Evolutionary conservation across 345 rosid genomes (phyloP), one percentile per base, ranked within the genome.

Genomic region (Acer campestre): DNA sequence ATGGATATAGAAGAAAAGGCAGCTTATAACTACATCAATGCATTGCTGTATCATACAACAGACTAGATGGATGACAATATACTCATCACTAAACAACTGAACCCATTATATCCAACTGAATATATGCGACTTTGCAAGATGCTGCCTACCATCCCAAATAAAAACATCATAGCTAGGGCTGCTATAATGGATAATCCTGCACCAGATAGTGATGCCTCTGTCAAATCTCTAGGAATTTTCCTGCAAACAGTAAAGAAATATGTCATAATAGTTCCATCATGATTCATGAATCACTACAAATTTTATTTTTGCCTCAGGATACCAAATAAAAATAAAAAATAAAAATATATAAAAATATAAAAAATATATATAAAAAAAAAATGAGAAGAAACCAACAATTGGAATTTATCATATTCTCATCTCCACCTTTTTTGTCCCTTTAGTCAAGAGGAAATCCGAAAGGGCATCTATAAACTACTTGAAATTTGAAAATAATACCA

Each of bases 191-290:
- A 97, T 81, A 94, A 82, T 82, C 98, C 99, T 53, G 98, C 98
- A 79, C 99, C 98, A 12, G 98, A 94, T 44, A 97, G 74, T 55
- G 98, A 90, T 51, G 99, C 99, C 86, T 94, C 98, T 0, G 99
- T 97, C 90, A 97, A 90, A 86, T 97, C 99, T 83, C 99, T 90
- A 14, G 99, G 99, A 69, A 94, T 97, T 90, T 94, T 97, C 92
- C 99, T 97, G 95, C 73, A 84, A 9, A 14, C 74, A 71, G 23
- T 18, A 68, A 73, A 74, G 59, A 61, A 69, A 72, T 46, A 73
- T 16, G 20, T 10, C 2, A 46, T 22, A 7, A 58, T 4, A 42
- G 10, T 42, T 59, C 13, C 53, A 25, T 8, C 10, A 29, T 46
- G 27, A 74, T 4, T 17, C 20, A 49, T 46, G 27, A 74, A 7